A percentile compares a stretch with the other conserved stretches of the same genome.
phyloP scores from a whole-genome alignment of 495 filamentous ascomycete species.

The Neurospora africana region DNA sequence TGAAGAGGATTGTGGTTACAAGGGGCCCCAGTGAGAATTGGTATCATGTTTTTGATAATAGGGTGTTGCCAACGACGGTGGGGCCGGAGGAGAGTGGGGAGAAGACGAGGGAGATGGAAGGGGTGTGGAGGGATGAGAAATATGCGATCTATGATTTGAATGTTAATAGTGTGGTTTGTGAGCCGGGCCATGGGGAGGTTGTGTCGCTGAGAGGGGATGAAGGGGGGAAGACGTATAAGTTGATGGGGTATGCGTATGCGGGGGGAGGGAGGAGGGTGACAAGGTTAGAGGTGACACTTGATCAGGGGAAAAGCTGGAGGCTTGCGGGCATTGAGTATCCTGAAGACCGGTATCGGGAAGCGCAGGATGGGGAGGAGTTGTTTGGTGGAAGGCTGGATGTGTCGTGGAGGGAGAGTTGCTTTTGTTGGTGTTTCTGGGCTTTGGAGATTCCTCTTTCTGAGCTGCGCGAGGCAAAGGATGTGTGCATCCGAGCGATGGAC shows the following conservation, averaged over 20 bases:
- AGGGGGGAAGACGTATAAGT: conserved; percentile 43
- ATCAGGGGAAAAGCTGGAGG: conserved; percentile 74
- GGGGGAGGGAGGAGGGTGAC: conserved; percentile 83
- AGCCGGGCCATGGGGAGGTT: conserved; percentile 71
- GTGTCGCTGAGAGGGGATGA: conserved; percentile 34
- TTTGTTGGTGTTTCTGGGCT: conserved; percentile 95
- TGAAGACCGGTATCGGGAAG: conserved; percentile 76
- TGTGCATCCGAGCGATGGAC: conserved; percentile 85
- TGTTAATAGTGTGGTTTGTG: conserved; percentile 74
- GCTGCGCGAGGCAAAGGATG: conserved; percentile 54
- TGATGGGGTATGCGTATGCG: conserved; percentile 79
- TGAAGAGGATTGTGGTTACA: conserved; percentile 75
- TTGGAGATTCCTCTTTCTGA: conserved; percentile 56
- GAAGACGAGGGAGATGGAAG: conserved; percentile 57
- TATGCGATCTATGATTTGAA: conserved; percentile 94
- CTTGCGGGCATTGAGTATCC: conserved; percentile 75
- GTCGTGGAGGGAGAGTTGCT: conserved; percentile 68
- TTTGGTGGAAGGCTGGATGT: conserved; percentile 77
- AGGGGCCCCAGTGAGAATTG: conserved; percentile 78
- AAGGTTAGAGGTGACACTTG: conserved; percentile 73
- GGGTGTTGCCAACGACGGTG: conserved; percentile 83
- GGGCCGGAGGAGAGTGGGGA: conserved; percentile 70
- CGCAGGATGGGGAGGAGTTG: conserved; percentile 48
- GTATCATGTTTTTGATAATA: conserved; percentile 95
- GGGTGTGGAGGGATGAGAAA: conserved; percentile 82